A percentile compares a stretch with the other conserved stretches of the same genome.
phyloP scores from a whole-genome alignment of 257 asterid genomes.

The Primulina huaijiensis region DNA sequence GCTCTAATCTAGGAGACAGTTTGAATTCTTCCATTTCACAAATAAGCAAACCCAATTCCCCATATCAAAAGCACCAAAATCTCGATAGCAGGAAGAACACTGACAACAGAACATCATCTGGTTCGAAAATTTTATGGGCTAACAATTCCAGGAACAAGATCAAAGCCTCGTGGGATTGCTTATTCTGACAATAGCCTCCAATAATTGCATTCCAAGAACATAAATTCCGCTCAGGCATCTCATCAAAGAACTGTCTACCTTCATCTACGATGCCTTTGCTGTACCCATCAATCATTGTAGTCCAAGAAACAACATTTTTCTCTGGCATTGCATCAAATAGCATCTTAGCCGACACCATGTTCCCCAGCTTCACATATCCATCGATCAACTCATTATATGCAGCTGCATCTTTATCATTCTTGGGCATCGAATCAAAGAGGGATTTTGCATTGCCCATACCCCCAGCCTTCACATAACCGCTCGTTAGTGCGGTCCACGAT shows the following conservation, averaged over 20 bases:
- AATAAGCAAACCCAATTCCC: slow-evolving; percentile 68
- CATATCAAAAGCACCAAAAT: slow-evolving; percentile 76
- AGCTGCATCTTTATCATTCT: slow-evolving; percentile 62
- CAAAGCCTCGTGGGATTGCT: slow-evolving; percentile 65
- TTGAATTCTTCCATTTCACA: slow-evolving; percentile 57
- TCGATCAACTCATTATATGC: slow-evolving; percentile 80
- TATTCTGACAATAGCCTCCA: slow-evolving; percentile 73
- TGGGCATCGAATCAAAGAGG: slow-evolving; percentile 51
- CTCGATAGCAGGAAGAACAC: slow-evolving; percentile 83
- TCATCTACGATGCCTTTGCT: slow-evolving; percentile 47
- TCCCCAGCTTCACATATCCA: slow-evolving; percentile 66
- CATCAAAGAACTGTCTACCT: slow-evolving; percentile 66
- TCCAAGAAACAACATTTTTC: slow-evolving; percentile 88
- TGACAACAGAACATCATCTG: slow-evolving; percentile 71
- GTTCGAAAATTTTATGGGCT: slow-evolving; percentile 39
- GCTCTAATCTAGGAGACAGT: slow-evolving; percentile 61
- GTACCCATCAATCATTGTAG: slow-evolving; percentile 82
- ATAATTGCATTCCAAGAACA: slow-evolving; percentile 91
- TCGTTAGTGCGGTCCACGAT: slow-evolving; percentile 84
- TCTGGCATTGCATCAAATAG: slow-evolving; percentile 61
- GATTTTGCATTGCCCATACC: slow-evolving; percentile 43
- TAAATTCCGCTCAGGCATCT: slow-evolving; percentile 69
- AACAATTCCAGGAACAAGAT: slow-evolving; percentile 62
- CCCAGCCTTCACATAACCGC: slow-evolving; percentile 68
- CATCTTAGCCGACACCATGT: slow-evolving; percentile 54